These are phyloP conservation scores for Dictyophora rubrovolvata DNA, from an alignment of 768 basidiomycete genomes.

Conservation along the genomic window DNA sequence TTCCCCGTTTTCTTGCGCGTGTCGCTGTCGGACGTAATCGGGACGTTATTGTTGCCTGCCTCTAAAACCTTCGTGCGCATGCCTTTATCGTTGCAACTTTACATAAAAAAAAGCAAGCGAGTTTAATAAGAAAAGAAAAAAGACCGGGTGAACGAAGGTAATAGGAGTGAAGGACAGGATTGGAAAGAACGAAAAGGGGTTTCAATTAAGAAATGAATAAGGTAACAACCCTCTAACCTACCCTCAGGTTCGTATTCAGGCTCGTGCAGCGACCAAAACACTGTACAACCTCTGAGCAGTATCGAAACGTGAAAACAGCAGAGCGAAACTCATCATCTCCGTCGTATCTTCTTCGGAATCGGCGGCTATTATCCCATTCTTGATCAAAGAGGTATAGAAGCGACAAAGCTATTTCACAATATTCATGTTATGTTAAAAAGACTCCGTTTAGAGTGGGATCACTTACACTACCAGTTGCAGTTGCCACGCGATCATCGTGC, in stretches of 20 bases:
- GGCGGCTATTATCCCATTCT: conserved; percentile 52
- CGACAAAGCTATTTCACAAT: conserved; percentile 48
- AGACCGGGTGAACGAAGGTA: background rate
- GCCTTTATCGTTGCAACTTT: background rate
- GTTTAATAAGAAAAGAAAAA: background rate
- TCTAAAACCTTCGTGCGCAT: too few relatives aligned
- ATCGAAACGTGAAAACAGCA: conserved; percentile 62
- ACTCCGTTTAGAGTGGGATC: background rate
- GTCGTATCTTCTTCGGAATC: conserved; percentile 56
- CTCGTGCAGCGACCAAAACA: conserved; percentile 36
- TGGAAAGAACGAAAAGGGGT: background rate
- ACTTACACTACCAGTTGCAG: conserved; percentile 58
- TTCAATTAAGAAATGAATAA: background rate
- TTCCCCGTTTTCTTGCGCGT: too few relatives aligned
- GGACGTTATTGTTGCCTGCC: too few relatives aligned
- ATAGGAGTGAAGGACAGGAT: background rate
- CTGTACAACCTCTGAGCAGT: conserved; percentile 71
- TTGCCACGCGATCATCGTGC: conserved; percentile 64
- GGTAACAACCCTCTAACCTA: background rate
- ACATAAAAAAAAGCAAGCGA: background rate
- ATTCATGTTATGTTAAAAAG: conserved; percentile 6
- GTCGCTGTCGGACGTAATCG: too few relatives aligned
- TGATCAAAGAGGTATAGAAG: conserved; percentile 64
- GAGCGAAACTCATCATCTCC: conserved; percentile 70
- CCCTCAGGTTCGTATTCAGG: background rate